phyloP scores from a whole-genome alignment of 768 basidiomycete genomes.

The Russula sp. region DNA sequence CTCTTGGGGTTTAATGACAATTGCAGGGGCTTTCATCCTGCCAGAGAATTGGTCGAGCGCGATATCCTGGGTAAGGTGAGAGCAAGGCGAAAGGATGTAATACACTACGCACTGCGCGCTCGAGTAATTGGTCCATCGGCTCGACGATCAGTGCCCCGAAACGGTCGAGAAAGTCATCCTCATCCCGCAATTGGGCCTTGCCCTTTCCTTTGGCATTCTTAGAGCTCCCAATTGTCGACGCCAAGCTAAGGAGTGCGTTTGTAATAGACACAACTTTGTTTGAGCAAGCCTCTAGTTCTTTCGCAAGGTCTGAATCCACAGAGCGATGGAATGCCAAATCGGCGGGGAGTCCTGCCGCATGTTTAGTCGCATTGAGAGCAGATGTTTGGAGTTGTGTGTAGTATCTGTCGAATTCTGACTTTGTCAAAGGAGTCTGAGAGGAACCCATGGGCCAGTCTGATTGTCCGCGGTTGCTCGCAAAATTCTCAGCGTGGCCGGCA shows the following conservation, averaged over 20 bases:
- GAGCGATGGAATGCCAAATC: slow-evolving; percentile 91
- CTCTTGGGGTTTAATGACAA: slow-evolving; percentile 44
- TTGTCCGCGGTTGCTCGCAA: too few species aligned
- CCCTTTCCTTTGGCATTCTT: slow-evolving; percentile 40
- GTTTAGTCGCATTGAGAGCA: slow-evolving; percentile 58
- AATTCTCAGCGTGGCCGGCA: too few species aligned
- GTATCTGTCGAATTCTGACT: slow-evolving; percentile 42
- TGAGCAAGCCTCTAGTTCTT: slow-evolving; percentile 65
- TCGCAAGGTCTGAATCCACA: slow-evolving; percentile 64
- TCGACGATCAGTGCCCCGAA: slow-evolving; percentile 78
- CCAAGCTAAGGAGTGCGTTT: slow-evolving; percentile 54
- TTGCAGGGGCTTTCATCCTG: slow-evolving; percentile 57
- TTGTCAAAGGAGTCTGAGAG: slow-evolving; percentile 3
- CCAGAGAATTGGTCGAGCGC: slow-evolving; percentile 77
- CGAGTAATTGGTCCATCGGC: slow-evolving; percentile 76
- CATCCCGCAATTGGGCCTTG: slow-evolving; percentile 49
- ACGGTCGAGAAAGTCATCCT: slow-evolving; percentile 81
- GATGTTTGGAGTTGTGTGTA: slow-evolving; percentile 52
- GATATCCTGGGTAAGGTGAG: slow-evolving; percentile 56
- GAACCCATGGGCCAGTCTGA: slow-evolving; percentile 3
- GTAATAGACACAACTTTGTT: slow-evolving; percentile 58
- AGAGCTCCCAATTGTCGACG: slow-evolving; percentile 38
- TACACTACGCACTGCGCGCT: slow-evolving; percentile 59
- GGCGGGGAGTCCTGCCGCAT: slow-evolving; percentile 53
- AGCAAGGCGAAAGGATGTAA: not conserved